These are phyloP conservation scores for Hypoxylon rubiginosum DNA, from an alignment of 2,329 filamentous ascomycete genomes.

Conservation along the genomic window DNA sequence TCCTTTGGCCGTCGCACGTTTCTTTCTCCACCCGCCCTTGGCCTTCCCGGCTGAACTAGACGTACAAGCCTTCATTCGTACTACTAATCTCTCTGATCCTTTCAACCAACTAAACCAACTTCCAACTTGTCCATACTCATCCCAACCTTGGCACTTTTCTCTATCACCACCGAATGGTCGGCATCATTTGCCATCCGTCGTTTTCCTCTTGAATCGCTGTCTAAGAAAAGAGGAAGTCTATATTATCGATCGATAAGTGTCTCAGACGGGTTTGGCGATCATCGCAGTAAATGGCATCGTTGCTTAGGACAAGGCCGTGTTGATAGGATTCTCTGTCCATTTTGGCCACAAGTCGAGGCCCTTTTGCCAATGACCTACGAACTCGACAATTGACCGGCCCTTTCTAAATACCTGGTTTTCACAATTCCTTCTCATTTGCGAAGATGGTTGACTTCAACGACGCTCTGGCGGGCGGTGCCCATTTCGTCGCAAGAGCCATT, in stretches of 20 bases:
- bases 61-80: conserved; percentile 27
- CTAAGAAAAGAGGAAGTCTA: neutral
- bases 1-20: conserved; percentile 34
- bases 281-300: conserved; percentile 41
- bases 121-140: conserved; percentile 21
- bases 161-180: conserved; percentile 17
- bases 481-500: conserved; percentile 55
- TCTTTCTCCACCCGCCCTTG: conserved; percentile 32
- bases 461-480: conserved; percentile 54
- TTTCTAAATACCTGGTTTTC: conserved; percentile 16
- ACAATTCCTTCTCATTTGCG: conserved; percentile 15
- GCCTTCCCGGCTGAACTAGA: conserved; percentile 24
- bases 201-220: conserved; percentile 15
- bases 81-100: conserved; percentile 22
- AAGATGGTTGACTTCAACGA: conserved; percentile 57
- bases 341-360: conserved; percentile 32
- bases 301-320: conserved; percentile 25
- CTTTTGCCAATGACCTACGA: conserved; percentile 36
- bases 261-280: conserved; percentile 9
- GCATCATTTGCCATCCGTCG: conserved; percentile 18
- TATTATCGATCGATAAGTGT: conserved; percentile 3
- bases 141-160: conserved; percentile 22
- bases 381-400: conserved; percentile 34
- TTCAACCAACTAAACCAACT: conserved; percentile 21
- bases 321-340: conserved; percentile 33